Percentiles rank a stretch among this genome's conserved stretches.
Evolutionary conservation across 345 rosid species (phyloP).

Genomic region (Moringa oleifera): DNA sequence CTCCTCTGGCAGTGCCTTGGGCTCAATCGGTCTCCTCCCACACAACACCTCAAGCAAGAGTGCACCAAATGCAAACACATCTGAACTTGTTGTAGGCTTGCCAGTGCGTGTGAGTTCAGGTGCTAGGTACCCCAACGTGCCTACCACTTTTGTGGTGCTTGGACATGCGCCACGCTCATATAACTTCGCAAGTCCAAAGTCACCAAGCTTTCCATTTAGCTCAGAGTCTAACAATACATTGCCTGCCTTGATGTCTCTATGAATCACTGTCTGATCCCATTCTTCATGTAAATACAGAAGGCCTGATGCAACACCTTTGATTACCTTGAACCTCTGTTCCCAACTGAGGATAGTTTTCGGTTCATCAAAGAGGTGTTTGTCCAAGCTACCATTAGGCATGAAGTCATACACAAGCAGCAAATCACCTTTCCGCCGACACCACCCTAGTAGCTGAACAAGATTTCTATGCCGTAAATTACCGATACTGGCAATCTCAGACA

Average conservation of each 20-base stretch:
- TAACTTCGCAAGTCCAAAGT: slow-evolving; percentile 86
- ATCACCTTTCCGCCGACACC: slow-evolving; percentile 63
- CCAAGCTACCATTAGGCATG: slow-evolving; percentile 93
- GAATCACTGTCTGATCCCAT: slow-evolving; percentile 90
- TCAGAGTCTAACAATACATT: slow-evolving; percentile 77
- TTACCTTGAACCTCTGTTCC: slow-evolving; percentile 71
- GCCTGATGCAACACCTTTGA: slow-evolving; percentile 79
- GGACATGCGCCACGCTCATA: slow-evolving; percentile 74
- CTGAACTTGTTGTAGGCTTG: slow-evolving; percentile 66
- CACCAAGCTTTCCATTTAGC: slow-evolving; percentile 73
- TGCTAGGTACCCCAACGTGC: slow-evolving; percentile 93
- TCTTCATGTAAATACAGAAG: slow-evolving; percentile 87
- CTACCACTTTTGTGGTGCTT: slow-evolving; percentile 74
- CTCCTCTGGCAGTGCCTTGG: slow-evolving; percentile 79
- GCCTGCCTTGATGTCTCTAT: slow-evolving; percentile 85
- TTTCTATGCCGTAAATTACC: slow-evolving; percentile 90
- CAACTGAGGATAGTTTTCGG: slow-evolving; percentile 55
- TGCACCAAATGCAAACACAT: slow-evolving; percentile 92
- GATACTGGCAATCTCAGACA: slow-evolving; percentile 75
- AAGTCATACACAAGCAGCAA: slow-evolving; percentile 75
- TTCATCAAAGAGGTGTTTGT: slow-evolving; percentile 65
- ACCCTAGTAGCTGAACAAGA: slow-evolving; percentile 78
- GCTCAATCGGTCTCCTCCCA: slow-evolving; percentile 83
- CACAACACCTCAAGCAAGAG: slow-evolving; percentile 71
- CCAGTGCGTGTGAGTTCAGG: slow-evolving; percentile 90